Conservation (phyloP, 495 filamentous ascomycete genomes). For the Neurospora sp. region DNA sequence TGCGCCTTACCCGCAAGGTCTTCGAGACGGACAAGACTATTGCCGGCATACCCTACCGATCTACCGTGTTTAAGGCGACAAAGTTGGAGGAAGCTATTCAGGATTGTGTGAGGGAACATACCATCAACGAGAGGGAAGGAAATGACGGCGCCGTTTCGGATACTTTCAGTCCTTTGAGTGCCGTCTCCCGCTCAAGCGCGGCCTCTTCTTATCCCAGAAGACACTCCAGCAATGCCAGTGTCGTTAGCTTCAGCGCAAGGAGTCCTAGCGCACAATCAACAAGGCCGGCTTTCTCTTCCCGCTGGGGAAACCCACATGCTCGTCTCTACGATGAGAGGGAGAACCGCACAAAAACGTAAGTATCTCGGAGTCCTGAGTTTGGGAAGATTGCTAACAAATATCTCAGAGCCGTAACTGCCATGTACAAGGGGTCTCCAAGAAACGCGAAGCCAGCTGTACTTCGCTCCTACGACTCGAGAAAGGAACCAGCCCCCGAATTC, state of each 20-base stretch:
- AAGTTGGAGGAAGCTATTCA: slow-evolving; percentile 90
- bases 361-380: slow-evolving; percentile 3
- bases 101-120: slow-evolving; percentile 81
- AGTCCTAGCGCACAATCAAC: slow-evolving; percentile 30
- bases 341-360: slow-evolving; percentile 87
- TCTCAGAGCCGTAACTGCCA: slow-evolving; percentile 75
- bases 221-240: slow-evolving; percentile 51
- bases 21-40: slow-evolving; percentile 98
- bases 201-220: slow-evolving; percentile 26
- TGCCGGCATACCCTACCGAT: slow-evolving; percentile 84
- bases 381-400: slow-evolving; percentile 17
- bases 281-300: slow-evolving; percentile 35
- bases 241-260: slow-evolving; percentile 47
- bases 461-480: slow-evolving; percentile 88
- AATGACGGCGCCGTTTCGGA: slow-evolving; percentile 44
- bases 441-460: slow-evolving; percentile 60
- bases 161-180: slow-evolving; percentile 20
- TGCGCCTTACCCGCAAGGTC: slow-evolving; percentile 83
- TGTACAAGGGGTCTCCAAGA: slow-evolving; percentile 71
- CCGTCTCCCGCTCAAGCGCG: slow-evolving; percentile 29
- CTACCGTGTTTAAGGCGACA: slow-evolving; percentile 91
- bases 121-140: slow-evolving; percentile 68
- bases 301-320: slow-evolving; percentile 51
- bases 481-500: slow-evolving; percentile 78
- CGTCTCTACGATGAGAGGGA: slow-evolving; percentile 72